Base-by-base conservation (phyloP, 2,329 filamentous ascomycete species). In the Ophiostoma piceae region DNA sequence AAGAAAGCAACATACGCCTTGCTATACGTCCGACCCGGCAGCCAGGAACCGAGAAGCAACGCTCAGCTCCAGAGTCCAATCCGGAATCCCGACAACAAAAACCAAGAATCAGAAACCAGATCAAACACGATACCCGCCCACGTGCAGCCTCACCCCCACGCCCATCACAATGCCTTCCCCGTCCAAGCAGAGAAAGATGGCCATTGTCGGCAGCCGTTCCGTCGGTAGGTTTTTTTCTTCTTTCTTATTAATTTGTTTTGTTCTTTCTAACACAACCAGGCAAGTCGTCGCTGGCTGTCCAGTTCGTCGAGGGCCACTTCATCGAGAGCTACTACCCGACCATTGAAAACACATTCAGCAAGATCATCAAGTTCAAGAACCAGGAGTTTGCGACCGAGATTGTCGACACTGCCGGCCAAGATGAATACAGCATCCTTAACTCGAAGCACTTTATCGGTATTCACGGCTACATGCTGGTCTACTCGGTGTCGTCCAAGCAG, bases 401-500 rank as follows among this genome's bases (percentile, higher is more conserved):
- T 76, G 95, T 99, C 79, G 95, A 99, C 79, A 99, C 95, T 37
- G 95, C 95, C 68, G 95, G 95, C 72, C 94, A 97, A 90, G 95
- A 99, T 83, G 95, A 99, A 81, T 99, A 99, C 84, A 96, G 92
- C 78, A 97, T 98, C 74, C 85, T 99, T 72, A 98, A 97, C 81
- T 96, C 92, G 73, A 98, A 98, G 83, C 94, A 98, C 79, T 98
- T 98, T 77, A 98, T 99, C 79, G 95, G 95, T 73, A 98, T 98
- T 74, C 95, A 99, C 82, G 95, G 95, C 70, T 99, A 98, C 80
- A 93, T 99, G 87, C 90, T 99, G 72, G 94, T 97, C 67, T 99
- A 99, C 81, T 97, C 94, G n/a, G 94, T 99, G 67, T 91, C 92
- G 29, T 97, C 92, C 66, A 89, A 92, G 77, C 91, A 95, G 75